These are phyloP conservation scores for Pleoardoris graminearum DNA, from an alignment of 2,329 filamentous ascomycete genomes.

Conservation along the genomic window DNA sequence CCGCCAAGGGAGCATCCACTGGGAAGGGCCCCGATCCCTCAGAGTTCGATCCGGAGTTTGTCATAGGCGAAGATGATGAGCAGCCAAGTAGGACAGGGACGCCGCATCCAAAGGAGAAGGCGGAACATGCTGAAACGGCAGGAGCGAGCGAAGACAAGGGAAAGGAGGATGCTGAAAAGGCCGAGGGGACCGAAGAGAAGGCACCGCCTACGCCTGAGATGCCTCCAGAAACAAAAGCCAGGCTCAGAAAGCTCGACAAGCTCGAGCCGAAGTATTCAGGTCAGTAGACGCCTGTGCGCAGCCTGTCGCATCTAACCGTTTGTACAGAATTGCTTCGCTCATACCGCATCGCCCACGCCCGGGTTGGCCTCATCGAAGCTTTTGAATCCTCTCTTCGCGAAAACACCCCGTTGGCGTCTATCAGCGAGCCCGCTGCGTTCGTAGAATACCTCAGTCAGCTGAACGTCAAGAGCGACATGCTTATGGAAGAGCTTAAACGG, in stretches of 20 bases:
- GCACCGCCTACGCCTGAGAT: constrained; percentile 58
- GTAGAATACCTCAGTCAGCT: constrained; percentile 89
- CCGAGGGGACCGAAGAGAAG: constrained; percentile 25
- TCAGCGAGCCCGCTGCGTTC: constrained; percentile 79
- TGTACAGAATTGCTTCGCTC: constrained; percentile 80
- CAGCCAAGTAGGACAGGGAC: constrained; percentile 64
- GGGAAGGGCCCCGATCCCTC: constrained; percentile 76
- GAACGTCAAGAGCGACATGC: constrained; percentile 85
- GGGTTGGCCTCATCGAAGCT: constrained; percentile 83
- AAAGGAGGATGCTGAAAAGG: constrained; percentile 37
- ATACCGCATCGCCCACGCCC: constrained; percentile 86
- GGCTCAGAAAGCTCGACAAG: constrained; percentile 84
- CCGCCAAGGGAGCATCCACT: constrained; percentile 42
- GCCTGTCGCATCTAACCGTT: constrained; percentile 18
- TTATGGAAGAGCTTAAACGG: constrained; percentile 88
- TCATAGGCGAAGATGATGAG: constrained; percentile 80
- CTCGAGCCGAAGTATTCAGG: constrained; percentile 85
- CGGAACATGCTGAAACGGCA: constrained; percentile 26
- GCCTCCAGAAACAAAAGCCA: constrained; percentile 72
- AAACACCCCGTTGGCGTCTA: constrained; percentile 87
- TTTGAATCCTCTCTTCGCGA: constrained; percentile 92
- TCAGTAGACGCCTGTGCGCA: constrained; percentile 39
- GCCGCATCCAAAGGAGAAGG: constrained; percentile 55
- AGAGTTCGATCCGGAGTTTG: constrained; percentile 84
- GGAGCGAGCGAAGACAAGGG: constrained; percentile 32